Evolutionary conservation across 2,329 filamentous ascomycete species (phyloP).

Genomic region (Fusarium sp.): DNA sequence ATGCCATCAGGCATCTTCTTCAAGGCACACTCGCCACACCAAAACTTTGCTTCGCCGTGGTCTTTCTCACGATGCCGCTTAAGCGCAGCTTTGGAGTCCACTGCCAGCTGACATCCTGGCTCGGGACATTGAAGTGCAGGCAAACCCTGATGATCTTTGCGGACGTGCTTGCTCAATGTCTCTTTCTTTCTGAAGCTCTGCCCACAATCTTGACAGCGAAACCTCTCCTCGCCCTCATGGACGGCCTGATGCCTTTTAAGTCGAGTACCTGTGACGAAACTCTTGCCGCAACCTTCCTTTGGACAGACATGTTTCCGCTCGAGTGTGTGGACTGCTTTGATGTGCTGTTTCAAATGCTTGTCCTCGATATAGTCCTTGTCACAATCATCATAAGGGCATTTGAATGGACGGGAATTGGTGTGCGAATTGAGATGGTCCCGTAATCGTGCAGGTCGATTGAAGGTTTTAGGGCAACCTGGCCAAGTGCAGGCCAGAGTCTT

Average conservation of each 20-base stretch:
- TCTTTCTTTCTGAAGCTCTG: conserved; percentile 89
- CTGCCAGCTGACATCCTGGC: conserved; percentile 73
- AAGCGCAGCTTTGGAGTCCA: conserved; percentile 79
- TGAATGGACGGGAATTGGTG: conserved; percentile 84
- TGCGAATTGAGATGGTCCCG: conserved; percentile 86
- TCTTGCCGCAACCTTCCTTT: conserved; percentile 80
- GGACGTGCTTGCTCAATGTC: conserved; percentile 86
- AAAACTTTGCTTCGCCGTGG: conserved; percentile 79
- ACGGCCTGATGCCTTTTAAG: conserved; percentile 82
- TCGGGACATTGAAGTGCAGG: conserved; percentile 79
- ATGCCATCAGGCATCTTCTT: conserved; percentile 57
- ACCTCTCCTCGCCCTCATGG: conserved; percentile 80
- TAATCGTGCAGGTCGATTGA: conserved; percentile 87
- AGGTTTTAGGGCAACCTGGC: conserved; percentile 82
- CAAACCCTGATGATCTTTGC: conserved; percentile 78
- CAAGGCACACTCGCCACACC: conserved; percentile 78
- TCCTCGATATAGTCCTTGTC: conserved; percentile 87
- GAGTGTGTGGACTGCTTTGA: conserved; percentile 83
- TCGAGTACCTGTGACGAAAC: conserved; percentile 83
- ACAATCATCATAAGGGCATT: conserved; percentile 78
- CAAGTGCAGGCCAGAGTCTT: conserved; percentile 84
- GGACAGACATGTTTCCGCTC: conserved; percentile 78
- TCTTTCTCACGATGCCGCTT: conserved; percentile 77
- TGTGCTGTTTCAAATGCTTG: conserved; percentile 87
- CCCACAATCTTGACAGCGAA: conserved; percentile 79